phyloP scores from a whole-genome alignment of 78 protist species.

The Emiliania huxleyi region DNA sequence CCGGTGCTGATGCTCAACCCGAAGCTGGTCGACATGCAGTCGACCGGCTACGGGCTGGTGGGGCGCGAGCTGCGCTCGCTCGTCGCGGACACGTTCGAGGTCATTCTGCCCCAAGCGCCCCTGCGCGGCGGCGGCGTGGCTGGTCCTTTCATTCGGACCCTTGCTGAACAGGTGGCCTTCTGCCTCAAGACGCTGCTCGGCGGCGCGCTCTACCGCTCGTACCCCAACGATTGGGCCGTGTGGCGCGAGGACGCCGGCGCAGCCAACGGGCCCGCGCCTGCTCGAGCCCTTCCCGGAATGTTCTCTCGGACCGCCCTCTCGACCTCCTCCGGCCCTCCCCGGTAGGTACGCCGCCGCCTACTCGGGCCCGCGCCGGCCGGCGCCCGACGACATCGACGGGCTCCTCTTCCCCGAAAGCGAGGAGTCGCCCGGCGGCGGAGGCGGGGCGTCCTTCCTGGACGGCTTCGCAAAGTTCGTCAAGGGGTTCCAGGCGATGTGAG shows the following conservation, averaged over 20 bases:
- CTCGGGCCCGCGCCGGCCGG: neutral
- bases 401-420: neutral
- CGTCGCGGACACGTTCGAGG: neutral
- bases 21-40: constrained; percentile 6
- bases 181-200: neutral
- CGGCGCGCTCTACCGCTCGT: neutral
- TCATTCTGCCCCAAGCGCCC: too few species aligned
- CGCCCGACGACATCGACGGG: neutral
- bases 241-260: neutral
- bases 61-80: neutral
- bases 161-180: too few species aligned
- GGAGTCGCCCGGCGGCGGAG: neutral
- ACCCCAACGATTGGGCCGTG: neutral
- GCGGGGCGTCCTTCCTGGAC: neutral
- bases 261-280: neutral
- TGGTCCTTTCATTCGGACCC: too few species aligned
- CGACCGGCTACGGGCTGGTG: neutral
- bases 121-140: too few species aligned
- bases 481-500: neutral
- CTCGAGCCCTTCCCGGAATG: neutral
- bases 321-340: neutral
- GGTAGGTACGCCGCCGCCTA: neutral
- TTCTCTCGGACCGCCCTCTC: too few species aligned
- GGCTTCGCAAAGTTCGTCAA: neutral
- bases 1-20: constrained; percentile 10